Conservation (phyloP, 352 stramenopile species). For the Phytophthora ramorum region DNA sequence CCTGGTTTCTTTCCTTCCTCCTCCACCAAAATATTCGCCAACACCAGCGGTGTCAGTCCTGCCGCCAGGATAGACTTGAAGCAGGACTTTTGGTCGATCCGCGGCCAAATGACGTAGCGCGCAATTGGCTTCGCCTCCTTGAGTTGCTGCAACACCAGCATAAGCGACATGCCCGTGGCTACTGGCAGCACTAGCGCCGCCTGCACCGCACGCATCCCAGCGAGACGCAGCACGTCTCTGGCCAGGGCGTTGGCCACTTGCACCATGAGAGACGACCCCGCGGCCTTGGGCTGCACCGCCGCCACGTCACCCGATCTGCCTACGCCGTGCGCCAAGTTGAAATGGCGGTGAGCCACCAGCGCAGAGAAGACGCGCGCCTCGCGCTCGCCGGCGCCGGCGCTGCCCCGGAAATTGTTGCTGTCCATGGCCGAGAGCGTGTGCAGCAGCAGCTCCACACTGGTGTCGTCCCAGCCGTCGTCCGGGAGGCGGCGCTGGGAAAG, state of each 20-base stretch:
- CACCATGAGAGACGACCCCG: constrained; percentile 95
- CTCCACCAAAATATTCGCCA: constrained; percentile 73
- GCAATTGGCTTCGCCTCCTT: constrained; percentile 50
- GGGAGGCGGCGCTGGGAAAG: constrained; percentile 88
- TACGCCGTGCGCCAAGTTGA: constrained; percentile 95
- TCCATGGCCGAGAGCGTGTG: constrained; percentile 92
- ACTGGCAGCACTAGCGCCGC: constrained; percentile 95
- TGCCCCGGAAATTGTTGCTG: constrained; percentile 95
- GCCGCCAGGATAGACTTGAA: constrained; percentile 97
- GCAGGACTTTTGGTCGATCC: constrained; percentile 99
- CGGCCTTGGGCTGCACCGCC: constrained; percentile 98
- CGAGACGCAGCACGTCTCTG: constrained; percentile 91
- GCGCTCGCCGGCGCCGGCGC: constrained; percentile 95
- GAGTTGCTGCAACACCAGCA: constrained; percentile 92
- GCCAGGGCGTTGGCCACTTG: constrained; percentile 94
- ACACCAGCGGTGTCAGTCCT: constrained; percentile 91
- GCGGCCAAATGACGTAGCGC: constrained; percentile 91
- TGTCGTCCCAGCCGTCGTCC: constrained; percentile 90
- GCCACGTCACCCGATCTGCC: constrained; percentile 98
- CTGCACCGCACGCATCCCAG: constrained; percentile 66
- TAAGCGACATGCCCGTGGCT: constrained; percentile 97
- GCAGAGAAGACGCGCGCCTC: constrained; percentile 94
- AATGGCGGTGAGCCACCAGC: constrained; percentile 91
- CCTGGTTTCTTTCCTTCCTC: constrained; percentile 45
- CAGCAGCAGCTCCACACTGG: constrained; percentile 88